Evolutionary conservation across 306 rosid genomes (phyloP).

Genomic region (Prosopis cineraria): DNA sequence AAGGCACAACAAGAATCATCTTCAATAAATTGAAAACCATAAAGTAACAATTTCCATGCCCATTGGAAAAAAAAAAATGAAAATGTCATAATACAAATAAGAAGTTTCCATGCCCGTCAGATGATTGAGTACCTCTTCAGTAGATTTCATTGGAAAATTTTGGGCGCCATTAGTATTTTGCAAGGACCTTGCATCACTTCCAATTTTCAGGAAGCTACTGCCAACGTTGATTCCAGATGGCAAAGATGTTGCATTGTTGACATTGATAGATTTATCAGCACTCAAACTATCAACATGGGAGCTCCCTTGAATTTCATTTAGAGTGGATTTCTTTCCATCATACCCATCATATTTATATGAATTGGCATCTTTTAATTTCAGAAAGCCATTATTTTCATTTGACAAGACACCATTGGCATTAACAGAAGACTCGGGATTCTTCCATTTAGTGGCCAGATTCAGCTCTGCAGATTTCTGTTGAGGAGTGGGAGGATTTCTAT

Average conservation of each 20-base stretch:
- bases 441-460: conserved; percentile 65
- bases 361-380: conserved; percentile 33
- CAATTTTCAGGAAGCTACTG: conserved; percentile 30
- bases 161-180: conserved; percentile 24
- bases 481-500: conserved; percentile 74
- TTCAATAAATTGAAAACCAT: not conserved
- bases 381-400: conserved; percentile 45
- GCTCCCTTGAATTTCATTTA: conserved; percentile 42
- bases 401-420: conserved; percentile 38
- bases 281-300: conserved; percentile 45
- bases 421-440: conserved; percentile 53
- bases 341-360: conserved; percentile 41
- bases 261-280: conserved; percentile 38
- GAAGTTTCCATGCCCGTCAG: not conserved
- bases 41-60: not conserved
- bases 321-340: conserved; percentile 40
- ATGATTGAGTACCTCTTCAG: conserved; percentile 36
- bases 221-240: conserved; percentile 37
- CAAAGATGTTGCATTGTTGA: not conserved
- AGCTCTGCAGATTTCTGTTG: conserved; percentile 78
- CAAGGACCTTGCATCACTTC: conserved; percentile 34
- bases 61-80: not conserved
- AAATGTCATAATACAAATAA: not conserved
- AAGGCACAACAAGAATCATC: not conserved
- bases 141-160: conserved; percentile 20